These are phyloP conservation scores for Durotheca rogersii DNA, from an alignment of 495 filamentous ascomycete genomes.

Conservation along the genomic window DNA sequence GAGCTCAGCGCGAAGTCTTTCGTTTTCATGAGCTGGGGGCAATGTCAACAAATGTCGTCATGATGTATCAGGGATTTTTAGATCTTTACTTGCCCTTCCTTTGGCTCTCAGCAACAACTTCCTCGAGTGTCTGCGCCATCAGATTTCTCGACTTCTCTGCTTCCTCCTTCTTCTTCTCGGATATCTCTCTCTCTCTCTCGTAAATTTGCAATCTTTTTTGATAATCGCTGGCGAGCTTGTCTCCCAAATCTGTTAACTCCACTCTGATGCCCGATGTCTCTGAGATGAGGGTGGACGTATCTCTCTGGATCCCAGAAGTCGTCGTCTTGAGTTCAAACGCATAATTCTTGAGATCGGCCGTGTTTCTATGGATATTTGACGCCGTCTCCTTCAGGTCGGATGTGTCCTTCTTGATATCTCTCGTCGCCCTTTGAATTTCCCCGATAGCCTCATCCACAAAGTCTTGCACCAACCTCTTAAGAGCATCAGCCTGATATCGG, in stretches of 20 bases:
- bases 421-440: background rate
- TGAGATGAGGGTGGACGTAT: no score
- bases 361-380: background rate
- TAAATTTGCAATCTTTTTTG: background rate
- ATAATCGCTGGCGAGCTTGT: no score
- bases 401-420: background rate
- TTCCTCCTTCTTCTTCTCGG: background rate
- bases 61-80: background rate
- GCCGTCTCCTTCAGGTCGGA: background rate
- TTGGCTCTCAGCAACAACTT: background rate
- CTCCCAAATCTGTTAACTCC: no score
- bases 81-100: background rate
- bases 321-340: no score
- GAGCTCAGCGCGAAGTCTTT: background rate
- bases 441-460: background rate
- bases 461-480: background rate
- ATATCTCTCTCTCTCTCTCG: background rate
- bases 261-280: no score
- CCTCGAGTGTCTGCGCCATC: background rate
- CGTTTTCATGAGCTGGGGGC: background rate
- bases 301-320: no score
- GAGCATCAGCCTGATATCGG: background rate
- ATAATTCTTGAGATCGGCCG: no score
- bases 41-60: background rate
- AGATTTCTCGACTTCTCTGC: background rate